These are phyloP conservation scores for Hypoxylon subgilvum DNA, from an alignment of 495 filamentous ascomycete genomes.

Conservation along the genomic window DNA sequence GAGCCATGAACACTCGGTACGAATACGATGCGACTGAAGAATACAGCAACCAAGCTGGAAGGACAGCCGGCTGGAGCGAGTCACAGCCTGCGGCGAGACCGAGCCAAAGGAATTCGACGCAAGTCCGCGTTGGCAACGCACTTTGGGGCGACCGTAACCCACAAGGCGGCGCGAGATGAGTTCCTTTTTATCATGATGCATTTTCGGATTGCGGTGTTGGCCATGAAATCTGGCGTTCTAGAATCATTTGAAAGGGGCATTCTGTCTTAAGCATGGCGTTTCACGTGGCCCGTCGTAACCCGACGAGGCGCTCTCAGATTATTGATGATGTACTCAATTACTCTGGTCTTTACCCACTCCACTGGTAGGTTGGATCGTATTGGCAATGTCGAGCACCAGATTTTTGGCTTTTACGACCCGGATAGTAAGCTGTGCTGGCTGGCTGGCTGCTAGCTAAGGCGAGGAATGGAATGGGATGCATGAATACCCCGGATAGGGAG, in stretches of 20 bases:
- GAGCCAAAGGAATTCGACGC: constrained; percentile 27
- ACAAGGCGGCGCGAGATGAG: constrained; percentile 14
- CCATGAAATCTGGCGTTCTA: constrained; percentile 23
- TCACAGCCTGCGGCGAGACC: constrained; percentile 10
- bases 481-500: neutral
- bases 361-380: neutral
- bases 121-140: constrained; percentile 35
- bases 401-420: constrained; percentile 8
- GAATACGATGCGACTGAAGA: constrained; percentile 21
- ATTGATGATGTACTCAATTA: constrained; percentile 20
- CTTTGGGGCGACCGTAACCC: constrained; percentile 33
- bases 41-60: constrained; percentile 18
- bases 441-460: neutral
- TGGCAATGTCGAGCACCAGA: constrained; percentile 6
- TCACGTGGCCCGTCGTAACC: constrained; percentile 6
- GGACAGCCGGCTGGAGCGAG: constrained; percentile 27
- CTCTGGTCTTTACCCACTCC: neutral
- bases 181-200: constrained; percentile 22
- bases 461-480: neutral
- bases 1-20: constrained; percentile 32
- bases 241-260: constrained; percentile 7
- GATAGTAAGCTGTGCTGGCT: constrained; percentile 13
- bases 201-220: constrained; percentile 13
- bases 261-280: constrained; percentile 15
- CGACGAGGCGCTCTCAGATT: constrained; percentile 10